Conservation (phyloP, 108 stramenopile genomes). For the Skeletonema menzelii region DNA sequence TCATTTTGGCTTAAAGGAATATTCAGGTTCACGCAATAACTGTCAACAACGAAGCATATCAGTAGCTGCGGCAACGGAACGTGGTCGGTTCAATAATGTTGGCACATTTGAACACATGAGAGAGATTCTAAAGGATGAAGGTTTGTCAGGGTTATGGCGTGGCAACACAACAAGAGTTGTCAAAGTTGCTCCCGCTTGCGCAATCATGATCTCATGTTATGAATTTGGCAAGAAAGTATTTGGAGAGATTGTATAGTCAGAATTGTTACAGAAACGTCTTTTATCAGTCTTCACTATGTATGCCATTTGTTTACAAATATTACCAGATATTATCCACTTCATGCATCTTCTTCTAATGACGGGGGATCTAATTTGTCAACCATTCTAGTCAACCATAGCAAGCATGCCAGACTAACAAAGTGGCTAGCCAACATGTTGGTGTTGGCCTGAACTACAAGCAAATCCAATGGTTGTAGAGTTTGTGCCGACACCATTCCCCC, state of each 20-base stretch:
- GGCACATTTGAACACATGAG: background rate
- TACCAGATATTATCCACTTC: background rate
- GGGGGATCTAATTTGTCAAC: constrained; percentile 72
- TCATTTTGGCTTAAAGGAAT: background rate
- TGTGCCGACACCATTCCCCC: constrained; percentile 45
- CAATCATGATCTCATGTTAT: constrained; percentile 94
- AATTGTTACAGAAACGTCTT: background rate
- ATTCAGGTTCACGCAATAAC: background rate
- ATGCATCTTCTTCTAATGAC: constrained; percentile 53
- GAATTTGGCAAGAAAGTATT: constrained; percentile 86
- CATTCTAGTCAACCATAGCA: constrained; percentile 64
- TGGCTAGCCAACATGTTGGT: constrained; percentile 91
- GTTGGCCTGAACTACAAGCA: constrained; percentile 92
- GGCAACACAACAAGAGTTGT: constrained; percentile 85
- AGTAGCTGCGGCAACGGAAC: background rate
- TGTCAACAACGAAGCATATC: background rate
- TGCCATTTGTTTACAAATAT: background rate
- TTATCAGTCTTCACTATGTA: background rate
- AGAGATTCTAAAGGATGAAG: constrained; percentile 55
- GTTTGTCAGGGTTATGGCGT: constrained; percentile 78
- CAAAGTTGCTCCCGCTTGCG: constrained; percentile 95
- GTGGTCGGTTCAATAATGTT: constrained; percentile 80
- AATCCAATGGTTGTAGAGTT: constrained; percentile 82
- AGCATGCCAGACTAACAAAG: constrained; percentile 76
- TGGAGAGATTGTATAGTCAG: constrained; percentile 12